Base-by-base conservation (phyloP, 768 basidiomycete species). In the Lactarius tabidus region DNA sequence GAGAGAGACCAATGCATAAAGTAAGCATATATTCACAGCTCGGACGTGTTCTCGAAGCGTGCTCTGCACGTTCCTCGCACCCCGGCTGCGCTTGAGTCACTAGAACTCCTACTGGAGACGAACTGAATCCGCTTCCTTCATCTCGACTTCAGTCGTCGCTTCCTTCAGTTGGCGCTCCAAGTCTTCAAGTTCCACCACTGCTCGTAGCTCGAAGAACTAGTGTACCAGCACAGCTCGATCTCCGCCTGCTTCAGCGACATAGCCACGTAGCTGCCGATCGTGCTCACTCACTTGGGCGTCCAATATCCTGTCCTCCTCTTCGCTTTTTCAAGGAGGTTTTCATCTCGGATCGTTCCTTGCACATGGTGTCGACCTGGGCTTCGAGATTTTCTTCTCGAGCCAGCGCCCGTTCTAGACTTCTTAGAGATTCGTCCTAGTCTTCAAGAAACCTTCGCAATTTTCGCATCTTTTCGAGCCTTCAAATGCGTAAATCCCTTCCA, bases 171-270 rank as follows among this genome's bases (percentile, higher is more conserved):
- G 84, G 12, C 82, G 81, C 60, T 85, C 82, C 17, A 81, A 79
- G 63, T 82, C 79, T 62, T 89, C n/a, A n/a, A n/a, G n/a, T n/a
- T n/a, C 90, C 58, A 88, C 76, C 9, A 80, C 79, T 1, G 84
- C 85, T 68, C 83, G 82, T 41, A 91, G 77, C 72, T 91, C 90
- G 45, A 83, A 85, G 73, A 90, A 88, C 74, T 94, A 90, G 57
- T 95, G 87, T 75, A 96, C 94, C 55, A 97, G 79, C 17, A 96
- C 93, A 0, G 95, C 94, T 9, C 93, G 85, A 74, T 98, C 95
- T 1, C 94, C 91, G 71, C 97, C 93, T 17, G 94, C 91, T 75
- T 98, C 95, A 3, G 90, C 90, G 61, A 90, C 88, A 70, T 95
- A 91, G 73, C 96, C 94, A 1, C 93, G 84, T 67, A 97, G 85